Percentiles rank a stretch among this genome's conserved stretches.
phyloP scores from a whole-genome alignment of 192 early-diverging fungal genomes.

The Backusella westeae region DNA sequence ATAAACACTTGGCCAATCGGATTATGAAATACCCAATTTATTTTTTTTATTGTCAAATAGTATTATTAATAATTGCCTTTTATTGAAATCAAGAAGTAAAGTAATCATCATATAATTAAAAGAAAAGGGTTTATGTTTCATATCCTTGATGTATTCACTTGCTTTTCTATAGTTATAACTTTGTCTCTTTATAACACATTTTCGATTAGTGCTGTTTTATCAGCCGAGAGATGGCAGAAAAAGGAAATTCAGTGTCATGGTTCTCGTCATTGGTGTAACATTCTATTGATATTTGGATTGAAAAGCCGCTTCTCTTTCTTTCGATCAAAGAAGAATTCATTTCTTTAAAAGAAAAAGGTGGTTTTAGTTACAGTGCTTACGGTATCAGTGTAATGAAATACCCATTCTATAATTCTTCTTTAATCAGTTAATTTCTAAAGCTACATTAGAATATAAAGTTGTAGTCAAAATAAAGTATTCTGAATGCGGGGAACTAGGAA shows the following conservation, averaged over 20 bases:
- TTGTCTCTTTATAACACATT: neutral
- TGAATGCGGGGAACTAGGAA: too few relatives aligned
- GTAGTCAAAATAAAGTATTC: too few relatives aligned
- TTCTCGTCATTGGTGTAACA: neutral
- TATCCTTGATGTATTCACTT: neutral
- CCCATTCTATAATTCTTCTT: too few relatives aligned
- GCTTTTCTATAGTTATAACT: neutral
- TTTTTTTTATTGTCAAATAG: neutral
- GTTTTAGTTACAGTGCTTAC: neutral
- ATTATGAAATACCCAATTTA: neutral
- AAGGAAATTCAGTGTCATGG: neutral
- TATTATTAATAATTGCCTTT: neutral
- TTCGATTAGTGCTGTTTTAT: neutral
- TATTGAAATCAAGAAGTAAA: neutral
- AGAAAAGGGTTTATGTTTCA: neutral
- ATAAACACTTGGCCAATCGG: neutral
- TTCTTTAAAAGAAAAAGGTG: neutral
- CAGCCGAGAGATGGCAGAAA: neutral
- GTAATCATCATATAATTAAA: neutral
- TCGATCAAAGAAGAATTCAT: neutral
- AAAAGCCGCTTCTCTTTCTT: neutral
- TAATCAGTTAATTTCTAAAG: too few relatives aligned
- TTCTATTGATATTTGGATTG: neutral
- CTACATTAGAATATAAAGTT: too few relatives aligned
- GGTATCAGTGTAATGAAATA: too few relatives aligned